Conservation (phyloP, 768 basidiomycete species). For the Suillus hirtellus region DNA sequence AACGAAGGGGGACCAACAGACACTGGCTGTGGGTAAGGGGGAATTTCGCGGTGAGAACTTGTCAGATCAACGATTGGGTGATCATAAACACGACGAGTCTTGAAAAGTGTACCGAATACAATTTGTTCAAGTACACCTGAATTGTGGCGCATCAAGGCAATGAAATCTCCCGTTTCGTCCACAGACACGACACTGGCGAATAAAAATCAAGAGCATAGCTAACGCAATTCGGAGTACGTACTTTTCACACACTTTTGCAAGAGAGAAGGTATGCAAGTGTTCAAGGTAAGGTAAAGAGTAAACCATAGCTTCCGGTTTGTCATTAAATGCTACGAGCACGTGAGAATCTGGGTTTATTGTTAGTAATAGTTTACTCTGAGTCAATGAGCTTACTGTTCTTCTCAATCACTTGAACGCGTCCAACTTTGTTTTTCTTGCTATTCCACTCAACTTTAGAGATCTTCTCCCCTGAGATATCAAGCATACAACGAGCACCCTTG, state of each 20-base stretch:
- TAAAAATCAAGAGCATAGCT: background rate
- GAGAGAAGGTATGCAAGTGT: slow-evolving; percentile 46
- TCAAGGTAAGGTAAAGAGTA: slow-evolving; percentile 70
- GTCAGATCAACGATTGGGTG: slow-evolving; percentile 54
- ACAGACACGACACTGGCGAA: slow-evolving; percentile 37
- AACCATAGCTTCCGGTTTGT: slow-evolving; percentile 45
- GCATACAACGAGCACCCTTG: slow-evolving; percentile 56
- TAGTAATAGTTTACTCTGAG: background rate
- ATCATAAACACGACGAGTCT: slow-evolving; percentile 51
- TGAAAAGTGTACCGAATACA: slow-evolving; percentile 60
- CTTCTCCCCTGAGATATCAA: slow-evolving; percentile 65
- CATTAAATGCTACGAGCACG: slow-evolving; percentile 58
- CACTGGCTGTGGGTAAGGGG: slow-evolving; percentile 63
- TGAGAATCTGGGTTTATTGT: slow-evolving; percentile 40
- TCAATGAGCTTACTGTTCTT: slow-evolving; percentile 52
- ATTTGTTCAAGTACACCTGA: slow-evolving; percentile 38
- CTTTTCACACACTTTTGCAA: slow-evolving; percentile 22
- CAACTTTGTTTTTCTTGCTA: slow-evolving; percentile 49
- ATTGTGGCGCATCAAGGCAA: slow-evolving; percentile 37
- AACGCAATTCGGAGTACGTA: background rate
- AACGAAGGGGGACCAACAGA: slow-evolving; percentile 57
- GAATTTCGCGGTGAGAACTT: slow-evolving; percentile 40
- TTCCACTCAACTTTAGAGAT: slow-evolving; percentile 69
- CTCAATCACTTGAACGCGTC: slow-evolving; percentile 55
- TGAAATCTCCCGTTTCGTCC: slow-evolving; percentile 58